Evolutionary conservation across 768 basidiomycete genomes (phyloP), one percentile per base, ranked within the genome.

Genomic region (Rhodotorula diobovata): DNA sequence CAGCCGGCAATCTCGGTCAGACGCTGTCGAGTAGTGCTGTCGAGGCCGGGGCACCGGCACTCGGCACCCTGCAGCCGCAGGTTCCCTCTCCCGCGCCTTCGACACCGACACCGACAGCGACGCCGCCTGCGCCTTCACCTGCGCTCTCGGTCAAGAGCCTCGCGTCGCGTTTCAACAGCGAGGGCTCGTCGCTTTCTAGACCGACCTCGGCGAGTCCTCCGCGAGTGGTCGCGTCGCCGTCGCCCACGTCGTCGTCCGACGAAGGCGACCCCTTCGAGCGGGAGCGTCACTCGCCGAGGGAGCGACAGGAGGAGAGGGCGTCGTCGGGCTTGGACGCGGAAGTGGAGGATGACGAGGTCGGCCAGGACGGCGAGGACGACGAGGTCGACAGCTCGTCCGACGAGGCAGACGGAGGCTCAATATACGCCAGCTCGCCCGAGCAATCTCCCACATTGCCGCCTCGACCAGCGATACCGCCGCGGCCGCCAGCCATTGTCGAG

Each of bases 381-480:
- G 37, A 58, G 4, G 50, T 30, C 11, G 68, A 66, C 51, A 61
- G 43, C 18, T 61, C 48, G 48, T 50, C 48, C 2, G 48, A 5
- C 4, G 34, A 41, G 23, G 32, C 39, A 25, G 34, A 58, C 10
- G 53, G 43, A 0, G 57, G 45, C 10, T 72, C 70, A 55, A 60
- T 50, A 8, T 61, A 57, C 53, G 61, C 63, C 51, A 63, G 62
- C 45, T 67, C 71, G 28, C 37, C 59, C 3, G 16, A n/a, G 46
- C 53, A 55, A 34, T 10, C 14, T 11, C 51, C n/a, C 41, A 43
- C 46, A 20, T 34, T 39, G 10, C 62, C 62, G 8, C n/a, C 51
- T 14, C 51, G 51, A 16, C 71, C 71, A 15, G 41, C 37, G 8
- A 45, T 72, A 6, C 71, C 71, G 1, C 71, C 71, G 12, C 71